phyloP scores from a whole-genome alignment of 768 basidiomycete species.

The Hortiboletus flavorubellus region DNA sequence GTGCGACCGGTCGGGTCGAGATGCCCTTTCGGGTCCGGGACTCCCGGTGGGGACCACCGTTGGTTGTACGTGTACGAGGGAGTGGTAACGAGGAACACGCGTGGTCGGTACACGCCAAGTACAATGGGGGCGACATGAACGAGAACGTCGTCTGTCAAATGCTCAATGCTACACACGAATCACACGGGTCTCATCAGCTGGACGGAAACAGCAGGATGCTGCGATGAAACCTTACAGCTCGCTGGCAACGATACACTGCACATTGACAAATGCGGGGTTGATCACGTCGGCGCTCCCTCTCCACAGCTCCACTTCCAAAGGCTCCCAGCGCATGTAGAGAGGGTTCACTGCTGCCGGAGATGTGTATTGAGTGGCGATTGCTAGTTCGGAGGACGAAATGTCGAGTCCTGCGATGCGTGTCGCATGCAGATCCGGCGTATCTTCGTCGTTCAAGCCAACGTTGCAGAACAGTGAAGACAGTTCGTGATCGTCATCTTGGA shows the following conservation, averaged over 20 bases:
- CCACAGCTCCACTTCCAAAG: slow-evolving; percentile 64
- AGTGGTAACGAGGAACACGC: slow-evolving; percentile 73
- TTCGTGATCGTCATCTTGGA: slow-evolving; percentile 20
- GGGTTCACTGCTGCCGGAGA: slow-evolving; percentile 36
- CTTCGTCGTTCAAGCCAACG: slow-evolving; percentile 31
- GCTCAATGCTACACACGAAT: slow-evolving; percentile 61
- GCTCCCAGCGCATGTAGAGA: slow-evolving; percentile 61
- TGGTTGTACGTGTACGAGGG: slow-evolving; percentile 83
- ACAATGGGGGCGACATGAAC: slow-evolving; percentile 64
- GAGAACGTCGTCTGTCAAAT: slow-evolving; percentile 59
- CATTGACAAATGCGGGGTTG: slow-evolving; percentile 61
- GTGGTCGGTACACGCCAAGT: slow-evolving; percentile 76
- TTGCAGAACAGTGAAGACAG: slow-evolving; percentile 19
- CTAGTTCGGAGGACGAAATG: slow-evolving; percentile 51
- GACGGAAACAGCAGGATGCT: background rate
- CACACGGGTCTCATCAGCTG: slow-evolving; percentile 11
- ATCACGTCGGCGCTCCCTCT: slow-evolving; percentile 66
- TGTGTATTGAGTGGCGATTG: slow-evolving; percentile 47
- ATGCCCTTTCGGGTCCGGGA: slow-evolving; percentile 46
- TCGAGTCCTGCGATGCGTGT: slow-evolving; percentile 67
- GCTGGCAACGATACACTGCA: slow-evolving; percentile 71
- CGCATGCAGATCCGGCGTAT: slow-evolving; percentile 56
- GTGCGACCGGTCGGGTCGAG: slow-evolving; percentile 77
- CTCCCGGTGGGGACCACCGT: slow-evolving; percentile 60
- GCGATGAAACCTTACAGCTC: slow-evolving; percentile 63